These are phyloP conservation scores for Coprinellus micaceus DNA, from an alignment of 768 basidiomycete species.

Conservation along the genomic window DNA sequence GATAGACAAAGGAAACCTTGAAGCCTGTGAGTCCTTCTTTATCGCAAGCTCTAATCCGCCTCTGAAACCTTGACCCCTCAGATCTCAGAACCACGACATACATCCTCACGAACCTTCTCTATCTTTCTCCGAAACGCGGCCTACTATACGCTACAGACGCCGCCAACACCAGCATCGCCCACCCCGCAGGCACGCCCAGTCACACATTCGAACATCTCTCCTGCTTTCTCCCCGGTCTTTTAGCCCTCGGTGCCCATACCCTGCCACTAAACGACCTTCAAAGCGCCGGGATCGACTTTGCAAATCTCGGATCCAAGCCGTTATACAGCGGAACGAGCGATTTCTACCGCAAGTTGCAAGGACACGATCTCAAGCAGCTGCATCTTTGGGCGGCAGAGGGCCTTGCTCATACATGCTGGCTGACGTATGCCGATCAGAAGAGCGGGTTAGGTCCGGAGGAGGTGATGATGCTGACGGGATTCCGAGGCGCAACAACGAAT, in stretches of 20 bases:
- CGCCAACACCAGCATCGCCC: conserved; percentile 24
- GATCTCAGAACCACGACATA: conserved; percentile 61
- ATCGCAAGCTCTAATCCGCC: not conserved
- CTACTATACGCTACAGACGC: conserved; percentile 67
- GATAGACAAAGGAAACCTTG: conserved; percentile 54
- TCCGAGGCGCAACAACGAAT: not conserved
- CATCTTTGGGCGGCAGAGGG: conserved; percentile 78
- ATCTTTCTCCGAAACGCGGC: conserved; percentile 58
- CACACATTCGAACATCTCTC: conserved; percentile 70
- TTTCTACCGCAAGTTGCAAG: conserved; percentile 34
- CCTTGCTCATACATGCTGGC: conserved; percentile 66
- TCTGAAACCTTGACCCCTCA: conserved; percentile 20
- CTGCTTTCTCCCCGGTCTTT: conserved; percentile 73
- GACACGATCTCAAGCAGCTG: conserved; percentile 54
- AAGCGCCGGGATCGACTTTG: conserved; percentile 43
- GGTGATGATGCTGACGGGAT: conserved; percentile 32
- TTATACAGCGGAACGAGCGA: conserved; percentile 32
- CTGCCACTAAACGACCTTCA: conserved; percentile 55
- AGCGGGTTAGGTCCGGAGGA: conserved; percentile 69
- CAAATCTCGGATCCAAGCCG: conserved; percentile 36
- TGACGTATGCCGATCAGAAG: conserved; percentile 67
- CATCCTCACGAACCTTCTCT: conserved; percentile 63
- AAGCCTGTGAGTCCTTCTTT: conserved; percentile 55
- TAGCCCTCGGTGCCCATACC: conserved; percentile 66
- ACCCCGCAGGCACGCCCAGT: conserved; percentile 31